These are phyloP conservation scores for Annulohypoxylon moriforme DNA, from an alignment of 495 filamentous ascomycete genomes.

Conservation along the genomic window DNA sequence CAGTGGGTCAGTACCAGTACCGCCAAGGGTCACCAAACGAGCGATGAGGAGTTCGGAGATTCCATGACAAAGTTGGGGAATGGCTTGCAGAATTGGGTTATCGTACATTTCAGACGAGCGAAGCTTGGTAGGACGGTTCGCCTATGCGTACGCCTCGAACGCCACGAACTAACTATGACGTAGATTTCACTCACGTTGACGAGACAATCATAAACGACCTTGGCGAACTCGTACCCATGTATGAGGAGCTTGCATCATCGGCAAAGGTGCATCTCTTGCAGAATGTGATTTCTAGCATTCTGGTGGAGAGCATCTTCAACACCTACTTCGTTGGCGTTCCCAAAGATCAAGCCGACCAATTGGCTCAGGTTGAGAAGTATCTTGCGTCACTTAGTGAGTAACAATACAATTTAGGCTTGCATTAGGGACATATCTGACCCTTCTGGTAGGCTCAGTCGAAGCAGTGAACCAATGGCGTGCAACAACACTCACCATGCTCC, in stretches of 20 bases:
- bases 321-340: constrained; percentile 65
- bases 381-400: constrained; percentile 58
- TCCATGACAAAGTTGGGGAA: constrained; percentile 61
- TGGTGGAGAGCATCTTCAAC: constrained; percentile 64
- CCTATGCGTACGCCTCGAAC: constrained; percentile 6
- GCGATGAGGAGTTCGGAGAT: constrained; percentile 65
- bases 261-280: constrained; percentile 66
- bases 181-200: constrained; percentile 55
- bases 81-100: constrained; percentile 68
- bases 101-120: constrained; percentile 64
- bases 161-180: constrained; percentile 25
- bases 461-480: constrained; percentile 67
- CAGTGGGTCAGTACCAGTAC: constrained; percentile 65
- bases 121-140: constrained; percentile 57
- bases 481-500: constrained; percentile 62
- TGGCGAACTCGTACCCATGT: constrained; percentile 60
- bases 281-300: constrained; percentile 61
- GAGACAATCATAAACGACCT: constrained; percentile 54
- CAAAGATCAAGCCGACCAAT: constrained; percentile 53
- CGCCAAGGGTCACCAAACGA: constrained; percentile 58
- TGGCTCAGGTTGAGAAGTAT: constrained; percentile 59
- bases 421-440: constrained; percentile 33
- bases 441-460: constrained; percentile 55
- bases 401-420: constrained; percentile 9
- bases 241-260: constrained; percentile 57